A percentile compares a stretch with the other conserved stretches of the same genome.
phyloP scores from a whole-genome alignment of 2,329 filamentous ascomycete genomes.

The Hymenoscyphus fraxineus region DNA sequence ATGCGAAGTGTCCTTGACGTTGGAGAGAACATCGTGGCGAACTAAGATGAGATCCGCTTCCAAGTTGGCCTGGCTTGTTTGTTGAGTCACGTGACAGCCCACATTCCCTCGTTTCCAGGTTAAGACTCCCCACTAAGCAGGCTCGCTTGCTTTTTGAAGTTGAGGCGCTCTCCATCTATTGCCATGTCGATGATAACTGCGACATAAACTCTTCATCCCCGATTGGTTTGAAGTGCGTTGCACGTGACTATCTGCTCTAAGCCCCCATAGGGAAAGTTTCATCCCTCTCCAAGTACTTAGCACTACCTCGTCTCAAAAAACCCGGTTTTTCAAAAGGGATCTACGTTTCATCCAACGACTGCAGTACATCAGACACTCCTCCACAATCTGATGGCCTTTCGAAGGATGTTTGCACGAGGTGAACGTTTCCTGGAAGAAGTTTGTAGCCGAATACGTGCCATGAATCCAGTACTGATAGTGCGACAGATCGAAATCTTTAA shows the following conservation, averaged over 20 bases:
- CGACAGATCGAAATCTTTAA: background rate
- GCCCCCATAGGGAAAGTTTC: background rate
- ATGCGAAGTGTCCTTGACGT: background rate
- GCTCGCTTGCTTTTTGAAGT: no score
- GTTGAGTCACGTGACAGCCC: no score
- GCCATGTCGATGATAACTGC: no score
- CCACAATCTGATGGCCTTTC: background rate
- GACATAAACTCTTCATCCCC: background rate
- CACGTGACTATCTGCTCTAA: background rate
- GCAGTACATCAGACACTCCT: background rate
- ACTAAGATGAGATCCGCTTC: no score
- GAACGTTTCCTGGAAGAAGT: background rate
- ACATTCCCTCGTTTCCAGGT: no score
- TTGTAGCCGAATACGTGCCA: background rate
- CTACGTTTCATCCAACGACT: background rate
- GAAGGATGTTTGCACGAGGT: background rate
- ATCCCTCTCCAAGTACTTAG: background rate
- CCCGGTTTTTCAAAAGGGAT: background rate
- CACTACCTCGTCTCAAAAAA: background rate
- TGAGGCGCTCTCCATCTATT: no score
- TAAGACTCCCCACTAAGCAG: no score
- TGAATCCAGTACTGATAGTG: background rate
- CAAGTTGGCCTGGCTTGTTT: no score
- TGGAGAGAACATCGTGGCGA: background rate
- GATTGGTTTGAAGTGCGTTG: background rate